phyloP scores from a whole-genome alignment of 1,139 yeast species.

The Pichia sp. region DNA sequence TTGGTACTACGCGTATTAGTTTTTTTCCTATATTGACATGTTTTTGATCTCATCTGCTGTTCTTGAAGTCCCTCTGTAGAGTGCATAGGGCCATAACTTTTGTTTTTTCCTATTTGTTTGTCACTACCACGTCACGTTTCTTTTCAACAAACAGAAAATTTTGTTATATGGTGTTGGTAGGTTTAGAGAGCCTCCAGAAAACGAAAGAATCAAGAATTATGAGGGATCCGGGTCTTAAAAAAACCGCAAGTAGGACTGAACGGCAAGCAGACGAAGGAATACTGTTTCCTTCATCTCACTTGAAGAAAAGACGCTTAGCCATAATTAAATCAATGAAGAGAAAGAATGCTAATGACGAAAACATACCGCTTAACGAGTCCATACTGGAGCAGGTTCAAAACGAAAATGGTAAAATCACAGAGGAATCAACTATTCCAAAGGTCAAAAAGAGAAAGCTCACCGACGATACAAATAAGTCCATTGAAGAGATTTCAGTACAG shows the following conservation, averaged over 20 bases:
- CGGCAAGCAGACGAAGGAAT: neutral
- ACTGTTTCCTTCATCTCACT: neutral
- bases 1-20: neutral
- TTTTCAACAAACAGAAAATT: neutral
- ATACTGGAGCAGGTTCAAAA: slow-evolving; percentile 6
- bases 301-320: neutral
- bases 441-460: neutral
- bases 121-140: neutral
- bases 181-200: neutral
- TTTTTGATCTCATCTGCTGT: neutral
- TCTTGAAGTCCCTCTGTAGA: neutral
- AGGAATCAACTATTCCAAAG: neutral
- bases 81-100: neutral
- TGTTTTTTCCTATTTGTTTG: neutral
- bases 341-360: neutral
- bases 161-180: neutral
- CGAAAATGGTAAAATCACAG: neutral
- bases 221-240: neutral
- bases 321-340: neutral
- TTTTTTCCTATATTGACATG: neutral
- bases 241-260: neutral
- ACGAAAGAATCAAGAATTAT: neutral
- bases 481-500: neutral
- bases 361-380: slow-evolving; percentile 2
- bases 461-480: neutral